Evolutionary conservation across 768 basidiomycete genomes (phyloP).

Genomic region (Kwoniella sp.): DNA sequence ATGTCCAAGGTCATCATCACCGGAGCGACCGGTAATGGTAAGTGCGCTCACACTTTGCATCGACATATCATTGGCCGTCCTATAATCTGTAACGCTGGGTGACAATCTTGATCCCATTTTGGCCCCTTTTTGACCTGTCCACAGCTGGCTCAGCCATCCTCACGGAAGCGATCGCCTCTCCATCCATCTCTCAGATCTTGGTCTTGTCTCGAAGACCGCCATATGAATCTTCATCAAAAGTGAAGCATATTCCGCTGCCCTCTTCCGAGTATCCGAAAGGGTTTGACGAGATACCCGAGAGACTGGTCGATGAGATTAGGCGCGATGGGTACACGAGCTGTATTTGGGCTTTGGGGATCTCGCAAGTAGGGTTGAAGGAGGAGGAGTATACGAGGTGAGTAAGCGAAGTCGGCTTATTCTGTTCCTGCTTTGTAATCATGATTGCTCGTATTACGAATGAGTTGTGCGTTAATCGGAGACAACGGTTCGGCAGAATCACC

Average conservation of each 20-base stretch:
- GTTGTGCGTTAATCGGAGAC: no score
- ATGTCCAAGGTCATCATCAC: constrained; percentile 38
- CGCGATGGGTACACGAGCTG: constrained; percentile 21
- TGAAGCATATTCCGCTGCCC: constrained; percentile 27
- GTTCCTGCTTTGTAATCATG: no score
- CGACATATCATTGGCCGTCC: background rate
- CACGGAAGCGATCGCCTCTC: constrained; percentile 27
- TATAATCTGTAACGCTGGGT: no score
- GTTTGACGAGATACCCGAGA: constrained; percentile 27
- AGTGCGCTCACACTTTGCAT: constrained; percentile 9
- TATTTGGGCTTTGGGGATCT: constrained; percentile 37
- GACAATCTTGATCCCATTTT: no score
- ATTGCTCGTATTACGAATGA: no score
- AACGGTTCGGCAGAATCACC: constrained; percentile 44
- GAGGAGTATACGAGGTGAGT: constrained; percentile 38
- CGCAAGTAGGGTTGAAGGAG: constrained; percentile 25
- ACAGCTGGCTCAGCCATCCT: constrained; percentile 32
- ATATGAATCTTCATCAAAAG: constrained; percentile 15
- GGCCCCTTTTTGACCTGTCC: no score
- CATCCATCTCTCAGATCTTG: constrained; percentile 25
- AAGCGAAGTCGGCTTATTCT: background rate
- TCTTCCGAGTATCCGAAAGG: constrained; percentile 30
- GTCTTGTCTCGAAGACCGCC: constrained; percentile 31
- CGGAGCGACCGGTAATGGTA: constrained; percentile 41
- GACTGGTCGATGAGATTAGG: constrained; percentile 21